Base-by-base conservation (phyloP, 2,329 filamentous ascomycete species). In the Fusarium domesticum region DNA sequence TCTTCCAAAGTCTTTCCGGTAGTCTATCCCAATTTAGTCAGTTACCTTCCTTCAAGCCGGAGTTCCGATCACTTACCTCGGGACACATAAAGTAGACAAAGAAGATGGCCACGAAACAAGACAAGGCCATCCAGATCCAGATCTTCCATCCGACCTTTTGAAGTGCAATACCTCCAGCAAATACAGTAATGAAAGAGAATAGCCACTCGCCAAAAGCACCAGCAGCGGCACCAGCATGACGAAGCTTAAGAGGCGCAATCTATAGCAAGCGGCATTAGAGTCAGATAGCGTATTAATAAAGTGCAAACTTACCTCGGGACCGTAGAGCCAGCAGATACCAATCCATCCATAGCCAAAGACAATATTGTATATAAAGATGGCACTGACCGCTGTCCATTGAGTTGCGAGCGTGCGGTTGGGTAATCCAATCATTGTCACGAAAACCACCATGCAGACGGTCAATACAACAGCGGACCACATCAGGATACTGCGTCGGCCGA, bases 301-400 rank as follows among this genome's bases (percentile, higher is more conserved):
- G n/a, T n/a, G n/a, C n/a, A n/a, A n/a, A 18, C 14, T 5, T 42
- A 42, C 39, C 39, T 42, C 39, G 16, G 39, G 39, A 20, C 34
- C 17, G 23, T 31, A 48, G 6, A 48, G 37, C 46, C 46, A 48
- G 6, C 37, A 40, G 10, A 48, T 34, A 16, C 42, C 46, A 16
- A 48, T 48, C 46, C 46, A 48, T 5, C 46, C 46, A 37, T 48
- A 48, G 7, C 46, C 46, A 34, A 48, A 48, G n/a, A 48, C 46
- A 3, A 15, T 35, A n/a, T 48, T 48, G 20, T 48, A 48, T 11
- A 48, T 18, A 18, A 48, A 44, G 6, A 45, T 45, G 15, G 46
- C 46, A 17, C 11, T 42, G 25, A 48, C 46, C 5, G 46, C 46
- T 5, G 38, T 44, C 46, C 46, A 48, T 17, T 48, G 46, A 5